Base-by-base conservation (phyloP, 2,329 filamentous ascomycete species). In the Cladophialophora yegresii region DNA sequence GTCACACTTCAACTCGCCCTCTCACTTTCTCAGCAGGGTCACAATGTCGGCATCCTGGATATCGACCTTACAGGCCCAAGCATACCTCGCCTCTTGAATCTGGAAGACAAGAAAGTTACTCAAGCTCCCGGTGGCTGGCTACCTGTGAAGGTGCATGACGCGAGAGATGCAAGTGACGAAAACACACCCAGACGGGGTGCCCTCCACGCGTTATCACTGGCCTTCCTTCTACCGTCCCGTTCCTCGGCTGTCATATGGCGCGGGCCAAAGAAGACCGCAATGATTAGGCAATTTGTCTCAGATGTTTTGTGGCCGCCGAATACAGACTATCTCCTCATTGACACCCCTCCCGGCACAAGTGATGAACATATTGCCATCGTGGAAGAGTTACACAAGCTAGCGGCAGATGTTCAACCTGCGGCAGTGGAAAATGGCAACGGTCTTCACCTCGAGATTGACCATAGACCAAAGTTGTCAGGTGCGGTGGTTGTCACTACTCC, bases 191-290 rank as follows among this genome's bases (percentile, higher is more conserved):
- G 50, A 43, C 58, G 70, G 53, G 79, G 80, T 33, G 76, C 79
- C 16, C 74, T 82, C 43, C 76, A 79, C 66, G 95, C 92, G 76
- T 97, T 98, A 90, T 96, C 92, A 61, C 82, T 99, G 1, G 95
- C 93, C 2, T 98, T 99, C 73, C 84, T 99, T 6, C 84, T 99
- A 5, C 87, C 89, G 3, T 86, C 87, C 66, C 83, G 93, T 71
- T 91, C 90, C 67, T 92, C 97, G 72, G 93, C 95, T 0, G 93
- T 99, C 0, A 95, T 99, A 45, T 99, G 95, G 95, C 87, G 95
- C 59, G 95, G 95, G 0, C 95, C 95, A 2, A 99, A 99, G 79
- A 99, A 99, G 81, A 99, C 95, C 4, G 95, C 95, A 57, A 99
- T 99, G 95, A 92, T 99, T 64, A 87, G 93, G 47, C 95, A 99